Conservation (phyloP, 2,329 filamentous ascomycete genomes). For the Neoascochyta sp. region DNA sequence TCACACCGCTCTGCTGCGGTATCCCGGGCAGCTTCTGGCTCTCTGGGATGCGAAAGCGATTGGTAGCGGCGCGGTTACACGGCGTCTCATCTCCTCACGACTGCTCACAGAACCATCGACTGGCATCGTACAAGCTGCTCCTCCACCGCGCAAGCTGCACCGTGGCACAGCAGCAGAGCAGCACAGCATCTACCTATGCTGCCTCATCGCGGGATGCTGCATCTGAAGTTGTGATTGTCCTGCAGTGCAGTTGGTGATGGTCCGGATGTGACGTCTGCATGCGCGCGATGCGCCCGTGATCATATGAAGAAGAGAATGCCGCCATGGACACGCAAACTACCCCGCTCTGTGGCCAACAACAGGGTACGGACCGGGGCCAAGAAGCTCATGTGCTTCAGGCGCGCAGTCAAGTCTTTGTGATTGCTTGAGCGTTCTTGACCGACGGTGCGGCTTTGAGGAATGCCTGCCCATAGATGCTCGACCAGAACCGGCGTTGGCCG, state of each 20-base stretch:
- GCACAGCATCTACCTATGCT: no score
- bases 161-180: slow-evolving; percentile 9
- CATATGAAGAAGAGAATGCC: no score
- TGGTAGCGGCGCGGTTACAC: slow-evolving; percentile 6
- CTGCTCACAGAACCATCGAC: slow-evolving; percentile 3
- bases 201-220: slow-evolving; percentile 5
- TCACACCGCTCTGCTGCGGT: slow-evolving; percentile 5
- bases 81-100: slow-evolving; percentile 4
- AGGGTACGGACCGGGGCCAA: no score
- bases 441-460: no score
- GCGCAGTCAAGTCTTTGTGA: no score
- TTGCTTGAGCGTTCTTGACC: no score
- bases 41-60: slow-evolving; percentile 1
- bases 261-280: slow-evolving; percentile 7
- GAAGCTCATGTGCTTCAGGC: no score
- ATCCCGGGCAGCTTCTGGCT: no score
- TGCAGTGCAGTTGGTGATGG: slow-evolving; percentile 4
- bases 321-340: no score
- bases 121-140: slow-evolving; percentile 3
- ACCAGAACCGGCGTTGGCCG: no score
- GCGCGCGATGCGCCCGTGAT: slow-evolving; percentile 3
- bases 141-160: not conserved
- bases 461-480: no score
- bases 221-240: slow-evolving; percentile 9
- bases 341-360: slow-evolving; percentile 9